A percentile compares a stretch with the other conserved stretches of the same genome.
These are phyloP conservation scores for Botrytis medusae DNA, from an alignment of 2,329 filamentous ascomycete species.

Conservation along the genomic window DNA sequence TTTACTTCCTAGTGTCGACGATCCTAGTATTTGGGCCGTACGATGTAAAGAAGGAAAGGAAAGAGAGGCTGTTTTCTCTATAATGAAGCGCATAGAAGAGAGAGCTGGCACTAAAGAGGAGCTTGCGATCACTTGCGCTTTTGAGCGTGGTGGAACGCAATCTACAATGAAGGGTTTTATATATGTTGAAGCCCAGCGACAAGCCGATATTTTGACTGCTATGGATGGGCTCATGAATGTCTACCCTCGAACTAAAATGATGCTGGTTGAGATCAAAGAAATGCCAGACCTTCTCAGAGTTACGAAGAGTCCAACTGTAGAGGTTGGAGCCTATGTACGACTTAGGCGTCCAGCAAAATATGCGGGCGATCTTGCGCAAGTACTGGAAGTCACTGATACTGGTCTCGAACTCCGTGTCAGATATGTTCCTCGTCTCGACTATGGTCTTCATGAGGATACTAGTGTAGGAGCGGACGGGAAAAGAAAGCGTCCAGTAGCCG, in stretches of 20 bases:
- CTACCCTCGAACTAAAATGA: constrained; percentile 83
- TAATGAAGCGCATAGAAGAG: constrained; percentile 88
- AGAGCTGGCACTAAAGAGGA: constrained; percentile 74
- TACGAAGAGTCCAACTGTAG: constrained; percentile 78
- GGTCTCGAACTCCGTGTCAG: constrained; percentile 84
- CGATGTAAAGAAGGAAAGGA: constrained; percentile 95
- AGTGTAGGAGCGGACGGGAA: constrained; percentile 54
- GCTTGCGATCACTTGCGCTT: constrained; percentile 82
- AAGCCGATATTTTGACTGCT: constrained; percentile 80
- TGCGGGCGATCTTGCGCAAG: constrained; percentile 84
- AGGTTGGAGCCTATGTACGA: constrained; percentile 89
- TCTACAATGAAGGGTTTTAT: constrained; percentile 89
- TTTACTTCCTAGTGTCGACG: constrained; percentile 87
- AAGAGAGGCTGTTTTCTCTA: constrained; percentile 80
- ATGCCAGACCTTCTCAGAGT: constrained; percentile 95
- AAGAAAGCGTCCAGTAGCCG: constrained; percentile 70
- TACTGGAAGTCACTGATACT: constrained; percentile 89
- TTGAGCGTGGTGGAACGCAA: constrained; percentile 78
- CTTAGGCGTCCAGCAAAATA: constrained; percentile 79
- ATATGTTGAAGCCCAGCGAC: constrained; percentile 87
- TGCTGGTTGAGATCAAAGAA: constrained; percentile 91
- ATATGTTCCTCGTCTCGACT: constrained; percentile 88
- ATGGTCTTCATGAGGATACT: constrained; percentile 80
- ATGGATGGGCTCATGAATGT: constrained; percentile 85
- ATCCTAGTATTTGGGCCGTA: constrained; percentile 94